These are phyloP conservation scores for Plantago major DNA, from an alignment of 257 asterid genomes.

Conservation along the genomic window DNA sequence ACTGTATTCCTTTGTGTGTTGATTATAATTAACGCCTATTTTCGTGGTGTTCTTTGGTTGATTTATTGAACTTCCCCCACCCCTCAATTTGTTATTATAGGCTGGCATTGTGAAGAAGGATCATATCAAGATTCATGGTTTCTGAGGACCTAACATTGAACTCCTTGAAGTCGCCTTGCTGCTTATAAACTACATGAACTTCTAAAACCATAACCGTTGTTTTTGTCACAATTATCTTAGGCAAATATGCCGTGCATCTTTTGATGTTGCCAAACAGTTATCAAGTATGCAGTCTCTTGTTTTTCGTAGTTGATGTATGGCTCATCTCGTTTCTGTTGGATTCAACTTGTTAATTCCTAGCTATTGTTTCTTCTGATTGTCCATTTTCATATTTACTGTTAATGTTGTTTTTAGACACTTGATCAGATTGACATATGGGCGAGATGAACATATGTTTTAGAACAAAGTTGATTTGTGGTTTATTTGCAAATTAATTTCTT, in stretches of 20 bases:
- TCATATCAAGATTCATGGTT: slow-evolving; percentile 75
- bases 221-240: no score
- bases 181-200: slow-evolving; percentile 6
- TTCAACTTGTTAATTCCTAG: slow-evolving; percentile 11
- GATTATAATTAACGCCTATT: background rate
- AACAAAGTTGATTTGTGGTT: no score
- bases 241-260: background rate
- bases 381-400: background rate
- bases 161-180: slow-evolving; percentile 20
- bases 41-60: background rate
- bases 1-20: background rate
- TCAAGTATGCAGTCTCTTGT: slow-evolving; percentile 6
- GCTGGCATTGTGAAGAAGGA: slow-evolving; percentile 86
- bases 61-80: background rate
- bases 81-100: slow-evolving; percentile 23
- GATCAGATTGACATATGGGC: no score
- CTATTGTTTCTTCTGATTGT: background rate
- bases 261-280: slow-evolving; percentile 16
- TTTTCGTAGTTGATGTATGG: background rate
- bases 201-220: background rate
- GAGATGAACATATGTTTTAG: no score
- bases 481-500: no score
- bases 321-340: slow-evolving; percentile 6
- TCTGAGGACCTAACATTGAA: slow-evolving; percentile 27
- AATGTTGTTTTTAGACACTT: background rate